Evolutionary conservation across 2,329 filamentous ascomycete species (phyloP), one percentile per base, ranked within the genome.

Genomic region (Neonectria faginata): DNA sequence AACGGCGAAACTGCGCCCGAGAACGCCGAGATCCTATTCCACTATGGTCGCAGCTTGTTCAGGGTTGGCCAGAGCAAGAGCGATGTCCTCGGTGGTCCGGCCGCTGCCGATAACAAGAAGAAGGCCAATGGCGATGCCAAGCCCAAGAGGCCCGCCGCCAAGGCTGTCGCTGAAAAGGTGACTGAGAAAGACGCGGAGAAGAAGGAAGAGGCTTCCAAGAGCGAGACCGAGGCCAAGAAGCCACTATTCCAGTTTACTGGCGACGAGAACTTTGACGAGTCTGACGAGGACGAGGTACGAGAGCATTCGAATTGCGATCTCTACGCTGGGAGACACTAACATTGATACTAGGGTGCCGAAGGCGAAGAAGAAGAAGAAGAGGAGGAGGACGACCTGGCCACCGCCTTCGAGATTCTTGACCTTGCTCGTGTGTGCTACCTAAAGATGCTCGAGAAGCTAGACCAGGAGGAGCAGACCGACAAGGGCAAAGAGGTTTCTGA

Each of bases 31-130:
- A 88, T 99, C 51, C 88, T 98, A 20, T 99, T 97, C 79, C 88
- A 94, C 68, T 99, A 99, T 80, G 96, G 96, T 14, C 92, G 95
- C 76, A 93, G 93, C 61, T 83, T 99, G 20, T 98, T 97, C 85
- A 94, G 94, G 78, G 92, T 98, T 65, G 96, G 94, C 31, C 92
- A 98, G 78, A 91, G 89, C 78, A 97, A 97, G 80, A 97, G 94
- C 76, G 94, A 98, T 76, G 94, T 99, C 25, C 85, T 99, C 39
- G 96, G 96, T 62, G 92, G 92, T 36, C 92, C 91, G 74, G 91
- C 94, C 20, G 78, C 87, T 76, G 81, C 85, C 75, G 80, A 89
- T n/a, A 74, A 76, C 50, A 64, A 62, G 79, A 80, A 84, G 71
- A 82, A 66, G 65, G 76, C 82, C 55, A 79, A 77, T 68, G 41